phyloP scores from a whole-genome alignment of 768 basidiomycete species.

The Suillus ampliporus region DNA sequence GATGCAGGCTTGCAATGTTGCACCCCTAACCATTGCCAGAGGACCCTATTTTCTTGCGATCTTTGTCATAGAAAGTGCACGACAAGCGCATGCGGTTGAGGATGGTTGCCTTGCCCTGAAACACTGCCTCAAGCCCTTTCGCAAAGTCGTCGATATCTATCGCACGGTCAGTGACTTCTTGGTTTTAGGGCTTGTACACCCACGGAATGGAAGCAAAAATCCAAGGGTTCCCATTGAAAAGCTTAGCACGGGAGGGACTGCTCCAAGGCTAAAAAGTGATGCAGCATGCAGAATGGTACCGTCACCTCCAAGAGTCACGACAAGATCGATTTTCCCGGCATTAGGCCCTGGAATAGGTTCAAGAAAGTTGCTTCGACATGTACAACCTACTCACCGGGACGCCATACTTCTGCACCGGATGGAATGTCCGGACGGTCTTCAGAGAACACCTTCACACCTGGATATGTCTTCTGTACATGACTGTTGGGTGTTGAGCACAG shows the following conservation, averaged over 20 bases:
- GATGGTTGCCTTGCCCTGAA: conserved; percentile 78
- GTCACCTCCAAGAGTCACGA: conserved; percentile 92
- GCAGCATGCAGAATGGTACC: conserved; percentile 95
- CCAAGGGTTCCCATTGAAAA: conserved; percentile 84
- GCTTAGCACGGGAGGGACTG: conserved; percentile 83
- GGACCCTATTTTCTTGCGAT: conserved; percentile 59
- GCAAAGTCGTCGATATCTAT: conserved; percentile 89
- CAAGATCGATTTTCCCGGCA: conserved; percentile 76
- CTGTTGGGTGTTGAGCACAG: conserved; percentile 38
- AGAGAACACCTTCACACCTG: conserved; percentile 66
- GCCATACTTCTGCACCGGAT: conserved; percentile 68
- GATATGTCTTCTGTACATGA: conserved; percentile 62
- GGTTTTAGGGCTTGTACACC: conserved; percentile 35
- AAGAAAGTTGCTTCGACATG: conserved; percentile 3
- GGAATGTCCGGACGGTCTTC: conserved; percentile 72
- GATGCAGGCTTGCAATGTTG: neutral
- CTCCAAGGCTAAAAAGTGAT: conserved; percentile 86
- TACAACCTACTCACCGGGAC: conserved; percentile 51
- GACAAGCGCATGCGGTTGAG: conserved; percentile 90
- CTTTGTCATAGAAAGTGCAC: conserved; percentile 73
- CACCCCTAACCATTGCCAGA: conserved; percentile 59
- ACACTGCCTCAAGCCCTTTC: conserved; percentile 79
- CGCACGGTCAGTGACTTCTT: neutral
- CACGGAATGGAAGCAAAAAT: conserved; percentile 92
- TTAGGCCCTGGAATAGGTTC: conserved; percentile 42